phyloP scores from a whole-genome alignment of 75 land plant genomes.

The Cunninghamia lanceolata region DNA sequence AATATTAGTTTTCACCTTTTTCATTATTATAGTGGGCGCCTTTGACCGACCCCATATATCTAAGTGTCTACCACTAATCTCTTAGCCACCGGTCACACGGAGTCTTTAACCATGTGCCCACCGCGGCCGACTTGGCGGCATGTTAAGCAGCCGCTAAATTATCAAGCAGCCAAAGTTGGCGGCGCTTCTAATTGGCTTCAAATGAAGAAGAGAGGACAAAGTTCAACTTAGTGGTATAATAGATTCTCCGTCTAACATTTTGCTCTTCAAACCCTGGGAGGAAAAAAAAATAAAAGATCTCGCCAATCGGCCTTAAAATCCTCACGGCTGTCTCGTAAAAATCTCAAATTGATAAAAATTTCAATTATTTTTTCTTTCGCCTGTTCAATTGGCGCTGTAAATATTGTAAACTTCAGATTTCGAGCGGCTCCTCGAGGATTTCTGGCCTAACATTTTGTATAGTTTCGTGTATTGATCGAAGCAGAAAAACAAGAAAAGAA shows the following conservation, averaged over 20 bases:
- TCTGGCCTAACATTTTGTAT: neutral
- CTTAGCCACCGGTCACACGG: neutral
- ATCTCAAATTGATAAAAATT: neutral
- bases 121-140: neutral
- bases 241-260: neutral
- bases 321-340: neutral
- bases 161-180: neutral
- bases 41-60: neutral
- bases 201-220: neutral
- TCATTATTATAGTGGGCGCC: neutral
- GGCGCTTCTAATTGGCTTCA: neutral
- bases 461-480: neutral
- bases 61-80: neutral
- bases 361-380: neutral
- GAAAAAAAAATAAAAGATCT: neutral
- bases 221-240: neutral
- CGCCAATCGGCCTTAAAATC: neutral
- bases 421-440: neutral
- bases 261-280: neutral
- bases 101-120: neutral
- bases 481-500: neutral
- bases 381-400: neutral
- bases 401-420: neutral
- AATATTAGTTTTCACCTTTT: neutral
- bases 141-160: neutral